Conservation (phyloP, 2,329 filamentous ascomycete genomes). For the Akanthomyces uredinophilus region DNA sequence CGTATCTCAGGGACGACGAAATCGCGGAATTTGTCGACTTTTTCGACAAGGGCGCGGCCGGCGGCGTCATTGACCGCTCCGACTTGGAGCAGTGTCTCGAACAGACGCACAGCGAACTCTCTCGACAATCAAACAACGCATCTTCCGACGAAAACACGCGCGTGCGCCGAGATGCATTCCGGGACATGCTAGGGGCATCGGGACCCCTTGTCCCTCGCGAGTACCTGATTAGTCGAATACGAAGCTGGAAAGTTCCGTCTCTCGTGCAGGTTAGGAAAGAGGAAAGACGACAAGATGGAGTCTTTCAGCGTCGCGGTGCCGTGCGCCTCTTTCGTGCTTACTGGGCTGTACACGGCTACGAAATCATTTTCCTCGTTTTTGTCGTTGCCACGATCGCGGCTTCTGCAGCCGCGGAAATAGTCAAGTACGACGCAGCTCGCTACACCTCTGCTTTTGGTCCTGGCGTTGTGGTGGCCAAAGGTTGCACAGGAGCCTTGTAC, state of each 20-base stretch:
- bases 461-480: constrained; percentile 52
- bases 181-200: constrained; percentile 41
- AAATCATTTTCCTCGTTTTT: constrained; percentile 43
- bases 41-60: constrained; percentile 43
- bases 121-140: constrained; percentile 31
- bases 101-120: constrained; percentile 45
- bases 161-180: constrained; percentile 42
- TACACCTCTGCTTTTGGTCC: constrained; percentile 49
- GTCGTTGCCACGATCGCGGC: constrained; percentile 44
- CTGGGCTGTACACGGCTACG: constrained; percentile 51
- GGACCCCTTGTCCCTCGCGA: constrained; percentile 37
- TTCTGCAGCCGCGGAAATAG: constrained; percentile 50
- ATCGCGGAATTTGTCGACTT: constrained; percentile 48
- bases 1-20: constrained; percentile 42
- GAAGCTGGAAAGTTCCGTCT: constrained; percentile 43
- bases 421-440: constrained; percentile 42
- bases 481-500: constrained; percentile 49
- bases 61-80: constrained; percentile 47
- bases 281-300: constrained; percentile 41
- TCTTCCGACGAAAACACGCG: constrained; percentile 32
- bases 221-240: constrained; percentile 41
- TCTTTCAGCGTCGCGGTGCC: constrained; percentile 39
- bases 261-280: constrained; percentile 42
- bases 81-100: constrained; percentile 51
- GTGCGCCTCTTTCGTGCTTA: constrained; percentile 45